phyloP scores from a whole-genome alignment of 345 rosid species.

The Eutrema yunnanense region DNA sequence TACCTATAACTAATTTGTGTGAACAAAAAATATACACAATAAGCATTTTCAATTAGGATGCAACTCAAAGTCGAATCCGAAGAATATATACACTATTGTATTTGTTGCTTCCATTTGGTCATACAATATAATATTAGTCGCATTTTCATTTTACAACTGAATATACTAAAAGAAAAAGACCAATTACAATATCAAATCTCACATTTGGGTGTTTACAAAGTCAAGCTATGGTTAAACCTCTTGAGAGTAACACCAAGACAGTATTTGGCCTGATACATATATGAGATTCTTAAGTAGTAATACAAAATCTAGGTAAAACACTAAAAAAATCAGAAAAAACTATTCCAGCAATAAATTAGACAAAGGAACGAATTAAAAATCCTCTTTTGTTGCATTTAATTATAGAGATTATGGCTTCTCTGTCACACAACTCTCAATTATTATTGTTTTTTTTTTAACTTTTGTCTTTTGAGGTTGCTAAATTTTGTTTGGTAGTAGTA shows the following conservation, averaged over 20 bases:
- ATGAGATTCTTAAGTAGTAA: background rate
- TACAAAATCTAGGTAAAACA: background rate
- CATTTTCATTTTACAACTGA: background rate
- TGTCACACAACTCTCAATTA: slow-evolving; percentile 15
- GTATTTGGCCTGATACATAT: background rate
- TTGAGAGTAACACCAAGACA: background rate
- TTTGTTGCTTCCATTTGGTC: background rate
- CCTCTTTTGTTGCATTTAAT: background rate
- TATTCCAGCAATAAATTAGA: background rate
- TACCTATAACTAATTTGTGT: no score
- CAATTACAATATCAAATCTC: background rate
- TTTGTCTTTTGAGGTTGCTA: slow-evolving; percentile 12
- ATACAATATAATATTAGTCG: background rate
- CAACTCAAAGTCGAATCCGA: no score
- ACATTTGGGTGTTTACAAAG: background rate
- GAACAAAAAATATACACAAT: no score
- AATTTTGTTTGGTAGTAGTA: slow-evolving; percentile 26
- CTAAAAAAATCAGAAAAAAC: background rate
- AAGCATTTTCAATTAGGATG: no score
- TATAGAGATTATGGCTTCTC: slow-evolving; percentile 6
- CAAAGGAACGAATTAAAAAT: background rate
- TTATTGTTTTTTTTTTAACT: background rate
- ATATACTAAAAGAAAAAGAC: background rate
- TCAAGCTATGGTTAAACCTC: background rate
- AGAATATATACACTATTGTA: no score